Evolutionary conservation across 2,329 filamentous ascomycete genomes (phyloP).

Genomic region (Allantophomopsis cytisporea): DNA sequence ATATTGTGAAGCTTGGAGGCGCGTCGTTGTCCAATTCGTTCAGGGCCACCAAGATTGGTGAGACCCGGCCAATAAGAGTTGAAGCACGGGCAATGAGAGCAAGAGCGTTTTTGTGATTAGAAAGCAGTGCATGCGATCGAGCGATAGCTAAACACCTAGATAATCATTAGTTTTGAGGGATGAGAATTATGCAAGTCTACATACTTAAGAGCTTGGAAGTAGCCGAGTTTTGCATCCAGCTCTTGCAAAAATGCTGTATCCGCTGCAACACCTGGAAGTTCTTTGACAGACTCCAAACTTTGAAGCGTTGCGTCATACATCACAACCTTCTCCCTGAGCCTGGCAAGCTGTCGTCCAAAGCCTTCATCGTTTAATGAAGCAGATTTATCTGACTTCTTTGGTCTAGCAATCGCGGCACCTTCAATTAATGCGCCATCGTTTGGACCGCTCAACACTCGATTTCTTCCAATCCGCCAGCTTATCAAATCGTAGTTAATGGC

Average conservation of each 20-base stretch:
- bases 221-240: constrained; percentile 63
- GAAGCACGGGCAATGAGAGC: constrained; percentile 67
- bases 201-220: constrained; percentile 83
- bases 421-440: constrained; percentile 59
- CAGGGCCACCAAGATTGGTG: no score
- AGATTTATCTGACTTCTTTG: constrained; percentile 38
- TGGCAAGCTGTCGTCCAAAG: constrained; percentile 61
- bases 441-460: constrained; percentile 74
- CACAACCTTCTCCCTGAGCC: constrained; percentile 74
- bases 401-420: constrained; percentile 26
- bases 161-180: constrained; percentile 1
- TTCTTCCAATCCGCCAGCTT: constrained; percentile 87
- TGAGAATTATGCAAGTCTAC: constrained; percentile 12
- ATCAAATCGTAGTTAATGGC: constrained; percentile 91
- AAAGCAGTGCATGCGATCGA: constrained; percentile 66
- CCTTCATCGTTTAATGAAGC: constrained; percentile 42
- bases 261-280: constrained; percentile 78
- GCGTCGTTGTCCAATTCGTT: constrained; percentile 3
- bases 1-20: constrained; percentile 57
- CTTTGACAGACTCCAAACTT: constrained; percentile 79
- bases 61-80: constrained; percentile 31
- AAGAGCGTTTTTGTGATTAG: constrained; percentile 65
- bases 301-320: constrained; percentile 86
- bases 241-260: constrained; percentile 65
- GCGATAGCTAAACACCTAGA: constrained; percentile 70